Evolutionary conservation across 2,329 filamentous ascomycete genomes (phyloP), one percentile per base, ranked within the genome.

Genomic region (Claviceps fusiformis): DNA sequence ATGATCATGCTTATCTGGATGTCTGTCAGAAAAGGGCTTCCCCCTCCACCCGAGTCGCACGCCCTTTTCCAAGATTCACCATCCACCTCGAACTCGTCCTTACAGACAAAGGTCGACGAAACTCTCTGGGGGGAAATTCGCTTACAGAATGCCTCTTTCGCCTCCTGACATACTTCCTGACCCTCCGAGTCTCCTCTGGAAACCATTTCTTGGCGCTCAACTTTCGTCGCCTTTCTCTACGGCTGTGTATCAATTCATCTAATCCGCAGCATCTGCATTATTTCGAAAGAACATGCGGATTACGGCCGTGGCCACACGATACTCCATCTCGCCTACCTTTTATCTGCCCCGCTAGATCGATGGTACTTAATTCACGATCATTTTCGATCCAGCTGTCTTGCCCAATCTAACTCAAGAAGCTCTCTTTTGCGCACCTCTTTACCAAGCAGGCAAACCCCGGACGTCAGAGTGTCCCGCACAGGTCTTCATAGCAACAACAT

Each of bases 81-180:
- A n/a, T n/a, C 13, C 37, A 39, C 2, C 11, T 17, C 15, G 13
- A 39, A 39, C 11, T 87, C 88, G 33, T 82, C 77, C 93, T 78
- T 13, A 81, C 65, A 89, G 91, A 66, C 13, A 24, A 3, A 3
- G 15, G 87, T 81, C 7, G 88, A 87, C 58, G 24, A 93, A 88
- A 0, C 86, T 86, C 54, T 24, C 24, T 24, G 24, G 24, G 24
- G 24, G 24, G 2, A 24, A 24, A 24, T 24, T 24, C 24, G 24
- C 24, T 24, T 24, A 24, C 24, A 24, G 24, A 24, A 75, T 44
- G 80, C 77, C 59, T 75, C 70, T 33, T 69, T 63, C 6, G 81
- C 80, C 63, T 83, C 78, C 44, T 61, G 61, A 64, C 84, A 80
- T 29, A 85, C 81, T 61, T 79, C 76, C 0, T 71, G 67, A 0